Evolutionary conservation across 331 rosid species (phyloP).

Genomic region (Malus hybrid): DNA sequence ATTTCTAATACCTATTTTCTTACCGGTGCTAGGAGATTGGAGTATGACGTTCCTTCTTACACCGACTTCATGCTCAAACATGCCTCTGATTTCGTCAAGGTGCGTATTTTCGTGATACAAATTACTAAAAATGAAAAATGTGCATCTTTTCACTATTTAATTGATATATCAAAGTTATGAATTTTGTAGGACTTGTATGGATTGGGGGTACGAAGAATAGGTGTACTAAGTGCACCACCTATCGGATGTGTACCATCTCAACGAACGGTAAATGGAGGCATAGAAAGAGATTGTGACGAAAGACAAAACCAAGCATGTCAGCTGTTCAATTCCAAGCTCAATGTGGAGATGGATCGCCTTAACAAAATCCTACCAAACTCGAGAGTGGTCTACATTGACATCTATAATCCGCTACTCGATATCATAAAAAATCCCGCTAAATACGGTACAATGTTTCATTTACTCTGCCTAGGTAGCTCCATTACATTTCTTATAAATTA

Average conservation of each 20-base stretch:
- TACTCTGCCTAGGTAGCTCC: not conserved
- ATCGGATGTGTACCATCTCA: conserved; percentile 49
- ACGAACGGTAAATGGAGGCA: conserved; percentile 42
- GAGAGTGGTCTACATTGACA: conserved; percentile 31
- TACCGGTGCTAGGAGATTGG: conserved; percentile 4
- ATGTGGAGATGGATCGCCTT: conserved; percentile 4
- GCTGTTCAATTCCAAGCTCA: conserved; percentile 38
- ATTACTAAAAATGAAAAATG: not conserved
- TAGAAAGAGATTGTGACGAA: conserved; percentile 21
- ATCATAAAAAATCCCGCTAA: conserved; percentile 30
- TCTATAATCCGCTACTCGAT: conserved; percentile 33
- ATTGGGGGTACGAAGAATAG: conserved; percentile 46
- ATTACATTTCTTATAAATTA: not conserved
- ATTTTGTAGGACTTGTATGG: conserved; percentile 28
- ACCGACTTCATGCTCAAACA: conserved; percentile 19
- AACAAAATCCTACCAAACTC: conserved; percentile 14
- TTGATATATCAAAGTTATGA: not conserved
- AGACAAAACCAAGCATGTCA: conserved; percentile 31
- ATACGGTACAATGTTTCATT: conserved; percentile 27
- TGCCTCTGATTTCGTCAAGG: conserved; percentile 38
- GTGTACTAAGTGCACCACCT: conserved; percentile 32
- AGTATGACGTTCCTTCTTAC: conserved; percentile 33
- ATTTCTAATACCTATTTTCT: conserved; percentile 32
- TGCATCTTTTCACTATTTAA: not conserved
- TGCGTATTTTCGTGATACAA: not conserved